Evolutionary conservation across 495 filamentous ascomycete species (phyloP).

Genomic region (Talaromyces thailandensis): DNA sequence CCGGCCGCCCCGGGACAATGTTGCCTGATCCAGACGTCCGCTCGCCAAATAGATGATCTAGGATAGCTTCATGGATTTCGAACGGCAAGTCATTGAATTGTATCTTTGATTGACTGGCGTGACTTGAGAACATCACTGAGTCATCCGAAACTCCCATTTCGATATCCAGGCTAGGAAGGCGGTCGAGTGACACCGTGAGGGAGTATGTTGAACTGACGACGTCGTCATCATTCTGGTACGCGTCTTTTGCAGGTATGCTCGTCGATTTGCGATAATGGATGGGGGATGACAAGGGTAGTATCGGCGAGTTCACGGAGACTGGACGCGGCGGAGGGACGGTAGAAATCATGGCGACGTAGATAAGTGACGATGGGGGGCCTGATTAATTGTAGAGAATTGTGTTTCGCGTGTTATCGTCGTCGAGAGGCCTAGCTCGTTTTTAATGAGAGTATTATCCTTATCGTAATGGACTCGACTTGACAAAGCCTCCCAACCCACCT

Average conservation of each 20-base stretch:
- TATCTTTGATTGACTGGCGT: slow-evolving; percentile 9
- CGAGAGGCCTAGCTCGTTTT: background rate
- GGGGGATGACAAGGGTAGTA: slow-evolving; percentile 12
- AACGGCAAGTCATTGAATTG: slow-evolving; percentile 48
- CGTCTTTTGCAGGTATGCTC: slow-evolving; percentile 19
- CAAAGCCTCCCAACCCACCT: slow-evolving; percentile 7
- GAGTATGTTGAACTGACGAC: slow-evolving; percentile 10
- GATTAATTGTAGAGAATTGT: background rate
- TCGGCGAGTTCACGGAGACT: slow-evolving; percentile 26
- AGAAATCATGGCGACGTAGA: slow-evolving; percentile 16
- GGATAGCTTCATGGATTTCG: slow-evolving; percentile 63
- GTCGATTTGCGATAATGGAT: slow-evolving; percentile 16
- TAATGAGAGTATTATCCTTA: background rate
- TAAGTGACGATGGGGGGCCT: background rate
- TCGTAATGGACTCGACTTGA: background rate
- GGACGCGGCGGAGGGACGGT: slow-evolving; percentile 26
- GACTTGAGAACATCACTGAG: slow-evolving; percentile 4
- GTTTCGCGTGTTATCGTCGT: background rate
- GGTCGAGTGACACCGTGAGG: slow-evolving; percentile 13
- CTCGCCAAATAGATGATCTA: slow-evolving; percentile 61
- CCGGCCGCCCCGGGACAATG: slow-evolving; percentile 30
- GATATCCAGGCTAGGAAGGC: slow-evolving; percentile 17
- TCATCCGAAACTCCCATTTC: slow-evolving; percentile 18
- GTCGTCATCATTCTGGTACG: slow-evolving; percentile 14
- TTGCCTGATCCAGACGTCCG: slow-evolving; percentile 48